Percentiles rank a stretch among this genome's conserved stretches.
Evolutionary conservation across 139 green algal genomes (phyloP).

Genomic region (Chlorella sp.): DNA sequence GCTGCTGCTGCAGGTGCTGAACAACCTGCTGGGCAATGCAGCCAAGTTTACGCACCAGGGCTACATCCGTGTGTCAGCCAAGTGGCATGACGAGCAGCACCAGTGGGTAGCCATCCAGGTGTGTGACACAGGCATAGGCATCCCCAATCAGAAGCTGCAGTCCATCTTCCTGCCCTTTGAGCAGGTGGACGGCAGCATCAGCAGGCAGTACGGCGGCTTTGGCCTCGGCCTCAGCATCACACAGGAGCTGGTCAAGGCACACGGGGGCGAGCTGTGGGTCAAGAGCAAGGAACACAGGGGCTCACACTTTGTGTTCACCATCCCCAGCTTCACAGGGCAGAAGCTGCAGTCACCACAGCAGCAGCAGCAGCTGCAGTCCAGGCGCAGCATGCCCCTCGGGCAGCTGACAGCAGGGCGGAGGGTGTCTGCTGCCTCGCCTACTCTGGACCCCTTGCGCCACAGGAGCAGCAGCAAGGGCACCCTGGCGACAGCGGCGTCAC

Average conservation of each 20-base stretch:
- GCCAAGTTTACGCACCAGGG: slow-evolving; percentile 42
- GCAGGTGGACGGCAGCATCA: slow-evolving; percentile 34
- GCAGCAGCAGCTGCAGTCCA: no score
- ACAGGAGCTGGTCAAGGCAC: slow-evolving; percentile 45
- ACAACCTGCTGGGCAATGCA: slow-evolving; percentile 46
- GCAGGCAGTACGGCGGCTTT: slow-evolving; percentile 44
- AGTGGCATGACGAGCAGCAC: slow-evolving; percentile 11
- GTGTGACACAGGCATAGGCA: slow-evolving; percentile 40
- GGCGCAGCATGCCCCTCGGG: no score
- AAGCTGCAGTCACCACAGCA: no score
- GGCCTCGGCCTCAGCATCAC: slow-evolving; percentile 43
- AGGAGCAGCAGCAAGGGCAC: no score
- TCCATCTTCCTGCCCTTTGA: slow-evolving; percentile 48
- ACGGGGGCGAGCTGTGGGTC: slow-evolving; percentile 39
- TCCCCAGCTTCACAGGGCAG: no score
- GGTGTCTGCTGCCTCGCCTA: no score
- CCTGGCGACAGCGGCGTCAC: no score
- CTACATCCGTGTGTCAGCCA: slow-evolving; percentile 25
- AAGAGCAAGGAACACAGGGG: slow-evolving; percentile 27
- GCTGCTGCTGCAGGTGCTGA: slow-evolving; percentile 34
- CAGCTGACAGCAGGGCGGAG: no score
- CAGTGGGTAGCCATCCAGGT: slow-evolving; percentile 32
- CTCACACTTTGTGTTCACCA: slow-evolving; percentile 36
- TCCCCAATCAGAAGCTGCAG: slow-evolving; percentile 37
- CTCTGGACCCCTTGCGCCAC: no score